Base-by-base conservation (phyloP, 164 flowering plant genomes). In the Kingdonia uniflora region DNA sequence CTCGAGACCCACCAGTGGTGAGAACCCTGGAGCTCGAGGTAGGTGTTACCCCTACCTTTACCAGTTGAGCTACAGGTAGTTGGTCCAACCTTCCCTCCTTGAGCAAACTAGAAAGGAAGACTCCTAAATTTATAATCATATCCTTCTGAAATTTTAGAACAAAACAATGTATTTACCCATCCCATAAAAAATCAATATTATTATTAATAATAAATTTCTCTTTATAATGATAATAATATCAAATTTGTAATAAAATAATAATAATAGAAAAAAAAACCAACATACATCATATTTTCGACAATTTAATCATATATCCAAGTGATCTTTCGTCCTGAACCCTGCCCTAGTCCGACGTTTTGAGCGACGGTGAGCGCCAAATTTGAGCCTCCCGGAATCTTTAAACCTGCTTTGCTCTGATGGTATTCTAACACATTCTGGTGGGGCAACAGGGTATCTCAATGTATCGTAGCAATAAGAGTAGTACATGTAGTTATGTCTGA, bases 401-500 rank as follows among this genome's bases (percentile, higher is more conserved):
- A 87, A 87, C 72, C 77, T 44, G 20, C n/a, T 21, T 61, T 71
- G 68, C 70, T 81, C 90, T 7, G 65, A 17, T 0, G 86, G 81
- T 10, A 62, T 56, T 2, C 78, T 47, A 13, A 80, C 90, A 52
- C 98, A 91, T 60, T 87, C 98, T 7, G 98, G 90, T 12, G 68
- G 84, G 0, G 92, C 67, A 19, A 69, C 74, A 0, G 84, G 68
- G 68, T 91, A 91, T 68, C 98, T 62, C 20, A 72, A n/a, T 0
- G 57, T 51, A 56, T 91, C 98, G 19, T 91, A 91, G 49, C 98
- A 91, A 39, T 85, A 79, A 0, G 95, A 85, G 54, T 91, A 91
- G 63, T 81, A 85, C 92, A 85, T 82, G 69, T 75, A 84, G 48
- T 46, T 74, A 51, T 63, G 71, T 12, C 98, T 67, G 53, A 85